These are phyloP conservation scores for Aspergillus incahuasiensis DNA, from an alignment of 495 filamentous ascomycete species.

Conservation along the genomic window DNA sequence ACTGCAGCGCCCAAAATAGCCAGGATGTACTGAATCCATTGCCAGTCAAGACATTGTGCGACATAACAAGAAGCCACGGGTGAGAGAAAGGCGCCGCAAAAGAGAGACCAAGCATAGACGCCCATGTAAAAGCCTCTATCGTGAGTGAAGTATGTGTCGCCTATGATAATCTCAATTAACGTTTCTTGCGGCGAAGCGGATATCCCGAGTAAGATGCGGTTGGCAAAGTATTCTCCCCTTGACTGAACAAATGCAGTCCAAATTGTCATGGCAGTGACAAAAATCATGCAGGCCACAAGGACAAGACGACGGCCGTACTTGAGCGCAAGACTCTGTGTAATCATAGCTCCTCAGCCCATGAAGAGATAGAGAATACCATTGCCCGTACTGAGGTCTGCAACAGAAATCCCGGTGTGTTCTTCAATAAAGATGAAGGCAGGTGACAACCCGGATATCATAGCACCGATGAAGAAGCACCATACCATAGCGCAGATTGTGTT, in stretches of 20 bases:
- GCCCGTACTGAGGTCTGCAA: slow-evolving; percentile 23
- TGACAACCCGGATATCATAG: neutral
- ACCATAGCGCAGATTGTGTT: neutral
- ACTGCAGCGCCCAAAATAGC: neutral
- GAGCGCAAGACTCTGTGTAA: slow-evolving; percentile 31
- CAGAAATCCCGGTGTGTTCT: slow-evolving; percentile 31
- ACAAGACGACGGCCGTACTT: slow-evolving; percentile 31
- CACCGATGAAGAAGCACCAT: neutral
- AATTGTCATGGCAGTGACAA: slow-evolving; percentile 30
- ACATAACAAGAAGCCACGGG: neutral
- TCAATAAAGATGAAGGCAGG: neutral
- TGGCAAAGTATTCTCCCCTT: slow-evolving; percentile 46
- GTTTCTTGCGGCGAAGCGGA: slow-evolving; percentile 49
- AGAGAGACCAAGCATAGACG: slow-evolving; percentile 45
- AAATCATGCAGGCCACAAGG: slow-evolving; percentile 25
- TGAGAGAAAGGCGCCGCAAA: slow-evolving; percentile 44
- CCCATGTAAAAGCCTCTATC: slow-evolving; percentile 50
- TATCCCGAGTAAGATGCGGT: slow-evolving; percentile 48
- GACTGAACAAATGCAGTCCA: slow-evolving; percentile 43
- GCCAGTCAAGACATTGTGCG: neutral
- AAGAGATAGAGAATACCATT: slow-evolving; percentile 34
- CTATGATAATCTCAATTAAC: slow-evolving; percentile 43
- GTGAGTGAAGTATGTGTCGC: slow-evolving; percentile 51
- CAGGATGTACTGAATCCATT: neutral
- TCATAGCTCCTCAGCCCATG: slow-evolving; percentile 31